Base-by-base conservation (phyloP, 352 stramenopile genomes). In the Albugo candida region DNA sequence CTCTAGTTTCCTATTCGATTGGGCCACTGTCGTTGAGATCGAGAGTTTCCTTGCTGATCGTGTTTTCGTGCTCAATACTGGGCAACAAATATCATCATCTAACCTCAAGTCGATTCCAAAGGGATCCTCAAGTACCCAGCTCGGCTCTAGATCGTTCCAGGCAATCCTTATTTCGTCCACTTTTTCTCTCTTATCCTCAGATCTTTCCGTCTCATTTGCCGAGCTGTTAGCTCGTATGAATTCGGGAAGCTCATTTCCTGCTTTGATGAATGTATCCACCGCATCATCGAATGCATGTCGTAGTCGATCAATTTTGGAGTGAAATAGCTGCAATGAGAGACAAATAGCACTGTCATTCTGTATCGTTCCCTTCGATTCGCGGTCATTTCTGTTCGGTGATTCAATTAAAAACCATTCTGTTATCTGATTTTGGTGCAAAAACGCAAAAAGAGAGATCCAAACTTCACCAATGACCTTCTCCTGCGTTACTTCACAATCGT, bases 401-500 rank as follows among this genome's bases (percentile, higher is more conserved):
- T 31, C 38, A 2, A 85, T 43, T 1, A 63, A 52, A 53, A 73
- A 85, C 64, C 69, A 84, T 19, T 80, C 61, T 2, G 79, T 56
- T 2, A 52, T 48, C 16, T 72, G 70, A 20, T 74, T 81, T 50
- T 88, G 75, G 36, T 85, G 65, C 36, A 81, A 16, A 5, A 88
- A 46, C 35, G 64, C 64, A 0, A 66, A 55, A 5, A 88, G 45
- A 0, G 70, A 71, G 21, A 88, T 81, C 24, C 64, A 62, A 16
- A 58, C 55, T 63, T 88, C 75, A 0, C 75, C 72, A 6, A 88
- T 67, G 4, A 83, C 48, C 20, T 85, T 68, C 27, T 85, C 68
- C 27, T 63, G 61, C 37, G 67, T 79, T 13, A 36, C 12, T 13
- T 18, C 71, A 0, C 72, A 68, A 49, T 88, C 70, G 46, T 88